These are phyloP conservation scores for Silybum marianum DNA, from an alignment of 129 eudicot genomes.

Conservation along the genomic window DNA sequence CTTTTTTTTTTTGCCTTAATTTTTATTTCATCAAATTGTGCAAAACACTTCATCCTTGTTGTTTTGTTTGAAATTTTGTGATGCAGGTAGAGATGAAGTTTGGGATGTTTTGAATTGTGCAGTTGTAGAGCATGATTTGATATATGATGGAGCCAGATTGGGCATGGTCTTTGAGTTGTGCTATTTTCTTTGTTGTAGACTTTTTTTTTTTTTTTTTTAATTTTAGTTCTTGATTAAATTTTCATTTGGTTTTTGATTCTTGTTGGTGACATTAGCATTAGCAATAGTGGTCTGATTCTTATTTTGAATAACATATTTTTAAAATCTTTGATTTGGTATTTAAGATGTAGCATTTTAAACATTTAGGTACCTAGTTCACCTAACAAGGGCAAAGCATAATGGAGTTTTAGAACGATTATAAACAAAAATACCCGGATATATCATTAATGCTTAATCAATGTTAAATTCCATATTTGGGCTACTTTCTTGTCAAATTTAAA, in stretches of 20 bases:
- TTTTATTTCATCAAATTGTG: neutral
- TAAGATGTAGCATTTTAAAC: neutral
- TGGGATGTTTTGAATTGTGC: neutral
- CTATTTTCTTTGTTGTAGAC: neutral
- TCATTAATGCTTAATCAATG: neutral
- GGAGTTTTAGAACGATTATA: neutral
- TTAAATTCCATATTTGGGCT: too few relatives aligned
- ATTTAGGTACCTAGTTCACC: neutral
- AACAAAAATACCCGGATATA: neutral
- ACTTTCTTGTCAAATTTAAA: too few relatives aligned
- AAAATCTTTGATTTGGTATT: neutral
- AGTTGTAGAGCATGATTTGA: neutral
- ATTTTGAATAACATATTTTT: neutral
- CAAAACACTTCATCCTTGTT: neutral
- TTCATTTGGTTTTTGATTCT: neutral
- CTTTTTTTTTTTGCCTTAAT: neutral
- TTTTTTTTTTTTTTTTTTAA: too few relatives aligned
- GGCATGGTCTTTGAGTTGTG: neutral
- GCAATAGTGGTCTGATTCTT: neutral
- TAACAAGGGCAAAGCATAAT: neutral
- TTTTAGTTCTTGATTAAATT: neutral
- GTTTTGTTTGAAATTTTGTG: neutral
- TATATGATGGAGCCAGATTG: neutral
- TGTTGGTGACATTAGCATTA: neutral
- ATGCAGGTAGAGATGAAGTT: neutral